Evolutionary conservation across 2,329 filamentous ascomycete genomes (phyloP), one percentile per base, ranked within the genome.

Genomic region (Aspergillus eucalypticola): DNA sequence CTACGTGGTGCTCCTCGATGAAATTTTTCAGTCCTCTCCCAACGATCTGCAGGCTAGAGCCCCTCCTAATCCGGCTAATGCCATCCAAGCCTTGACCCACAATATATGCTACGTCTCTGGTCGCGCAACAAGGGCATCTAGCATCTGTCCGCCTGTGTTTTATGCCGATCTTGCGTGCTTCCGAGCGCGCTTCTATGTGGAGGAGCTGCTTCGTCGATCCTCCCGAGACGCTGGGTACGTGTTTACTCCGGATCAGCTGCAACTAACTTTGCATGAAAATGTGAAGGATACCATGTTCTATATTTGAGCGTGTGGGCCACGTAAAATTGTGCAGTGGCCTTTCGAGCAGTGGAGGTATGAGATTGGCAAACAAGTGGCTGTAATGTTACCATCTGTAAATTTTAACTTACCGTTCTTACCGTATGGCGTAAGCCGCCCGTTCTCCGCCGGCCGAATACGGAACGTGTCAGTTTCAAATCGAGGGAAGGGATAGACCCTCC

Each of bases 131-230:
- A 93, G 92, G 74, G 89, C 92, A 0, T 91, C 96, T 51, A 92
- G 89, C 69, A 87, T 96, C 66, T 95, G 90, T 67, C 91, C 93
- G 0, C 91, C 92, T 0, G 92, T 92, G 0, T 96, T 96, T 79
- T 96, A 96, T 69, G 92, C 93, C 0, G 92, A 96, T 73, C 81
- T 96, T 23, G 84, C 94, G 1, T 95, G 91, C 71, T 90, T 91
- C 64, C 84, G 92, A 2, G 89, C 90, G 0, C 82, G 92, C 0
- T 83, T 83, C 13, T 94, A 96, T 11, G 46, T 49, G 15, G 46
- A 49, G 1, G 46, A 49, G 46, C 3, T 49, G 46, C 46, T 49
- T 29, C 25, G 46, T 4, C 23, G 23, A 15, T 27, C 23, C 8
- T 25, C 44, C 21, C 13, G 21, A 3, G 21, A 23, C 23, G 1